phyloP scores from a whole-genome alignment of 352 stramenopile species.

The Pythium periplocum region DNA sequence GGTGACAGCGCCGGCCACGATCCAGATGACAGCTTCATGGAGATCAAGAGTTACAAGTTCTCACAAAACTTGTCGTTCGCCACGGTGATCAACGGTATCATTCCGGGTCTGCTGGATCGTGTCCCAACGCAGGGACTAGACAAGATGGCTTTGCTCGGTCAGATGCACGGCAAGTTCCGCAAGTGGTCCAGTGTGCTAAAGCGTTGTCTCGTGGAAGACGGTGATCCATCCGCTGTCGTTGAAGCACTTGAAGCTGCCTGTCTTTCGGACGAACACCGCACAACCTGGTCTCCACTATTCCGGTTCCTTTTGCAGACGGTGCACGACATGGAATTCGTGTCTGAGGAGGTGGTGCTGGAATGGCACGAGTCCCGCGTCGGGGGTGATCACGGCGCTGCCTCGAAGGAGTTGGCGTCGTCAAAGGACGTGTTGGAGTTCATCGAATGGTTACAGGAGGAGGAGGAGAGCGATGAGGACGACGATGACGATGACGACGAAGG shows the following conservation, averaged over 20 bases:
- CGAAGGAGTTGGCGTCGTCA: conserved; percentile 46
- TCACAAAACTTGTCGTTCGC: conserved; percentile 87
- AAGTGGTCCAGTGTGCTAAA: conserved; percentile 90
- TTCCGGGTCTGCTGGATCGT: conserved; percentile 65
- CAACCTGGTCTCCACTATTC: conserved; percentile 77
- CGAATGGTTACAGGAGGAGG: conserved; percentile 86
- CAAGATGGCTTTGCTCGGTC: conserved; percentile 63
- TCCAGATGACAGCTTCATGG: conserved; percentile 89
- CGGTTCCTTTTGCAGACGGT: conserved; percentile 92
- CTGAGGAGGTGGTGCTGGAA: conserved; percentile 89
- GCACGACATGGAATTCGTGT: conserved; percentile 91
- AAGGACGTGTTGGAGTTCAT: conserved; percentile 91
- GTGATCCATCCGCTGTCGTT: conserved; percentile 62
- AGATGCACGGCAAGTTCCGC: conserved; percentile 80
- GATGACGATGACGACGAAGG: conserved; percentile 34
- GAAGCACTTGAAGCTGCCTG: conserved; percentile 58
- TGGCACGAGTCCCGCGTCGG: conserved; percentile 60
- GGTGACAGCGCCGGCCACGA: conserved; percentile 69
- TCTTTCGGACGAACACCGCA: conserved; percentile 29
- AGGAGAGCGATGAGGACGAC: conserved; percentile 52
- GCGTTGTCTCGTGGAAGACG: conserved; percentile 83
- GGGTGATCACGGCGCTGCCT: conserved; percentile 11
- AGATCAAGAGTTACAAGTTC: conserved; percentile 94
- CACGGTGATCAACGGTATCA: conserved; percentile 71
- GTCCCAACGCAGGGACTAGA: conserved; percentile 46